These are phyloP conservation scores for Aurantiochytrium sp. DNA, from an alignment of 108 stramenopile species.

Conservation along the genomic window DNA sequence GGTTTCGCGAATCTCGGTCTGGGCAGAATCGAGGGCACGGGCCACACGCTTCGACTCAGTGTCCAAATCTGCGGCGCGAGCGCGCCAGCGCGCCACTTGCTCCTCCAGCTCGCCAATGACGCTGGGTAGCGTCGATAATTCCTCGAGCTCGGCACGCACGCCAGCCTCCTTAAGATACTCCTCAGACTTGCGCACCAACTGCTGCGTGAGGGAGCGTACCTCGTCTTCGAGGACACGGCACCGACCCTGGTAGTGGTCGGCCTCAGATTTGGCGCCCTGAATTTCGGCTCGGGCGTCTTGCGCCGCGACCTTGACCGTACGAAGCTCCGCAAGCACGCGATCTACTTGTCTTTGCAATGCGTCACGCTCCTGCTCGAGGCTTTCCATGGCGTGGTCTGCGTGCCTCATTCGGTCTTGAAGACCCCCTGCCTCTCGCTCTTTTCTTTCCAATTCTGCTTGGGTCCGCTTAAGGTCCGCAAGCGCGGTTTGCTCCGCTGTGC, in stretches of 20 bases:
- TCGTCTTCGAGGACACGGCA: slow-evolving; percentile 8
- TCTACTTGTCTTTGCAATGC: not conserved
- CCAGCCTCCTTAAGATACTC: not conserved
- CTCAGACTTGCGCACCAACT: not conserved
- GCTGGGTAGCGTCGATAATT: not conserved
- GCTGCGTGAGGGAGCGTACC: not conserved
- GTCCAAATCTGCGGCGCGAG: not conserved
- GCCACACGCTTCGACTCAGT: slow-evolving; percentile 3
- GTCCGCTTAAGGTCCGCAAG: not conserved
- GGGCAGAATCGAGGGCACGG: not conserved
- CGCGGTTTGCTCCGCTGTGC: not conserved
- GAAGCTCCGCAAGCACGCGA: not conserved
- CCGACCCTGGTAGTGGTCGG: not conserved
- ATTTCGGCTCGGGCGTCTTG: not conserved
- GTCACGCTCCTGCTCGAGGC: not conserved
- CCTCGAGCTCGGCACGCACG: not conserved
- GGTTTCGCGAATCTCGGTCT: not conserved
- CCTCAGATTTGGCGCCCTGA: not conserved
- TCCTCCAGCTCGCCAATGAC: not conserved
- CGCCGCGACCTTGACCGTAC: not conserved
- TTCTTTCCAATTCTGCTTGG: not conserved
- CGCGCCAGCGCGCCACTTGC: not conserved
- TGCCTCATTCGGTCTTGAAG: not conserved
- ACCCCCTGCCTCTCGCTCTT: not conserved
- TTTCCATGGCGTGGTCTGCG: not conserved